A percentile compares a stretch with the other conserved stretches of the same genome.
These are phyloP conservation scores for Chalaropsis ovoidea DNA, from an alignment of 2,329 filamentous ascomycete genomes.

Conservation along the genomic window DNA sequence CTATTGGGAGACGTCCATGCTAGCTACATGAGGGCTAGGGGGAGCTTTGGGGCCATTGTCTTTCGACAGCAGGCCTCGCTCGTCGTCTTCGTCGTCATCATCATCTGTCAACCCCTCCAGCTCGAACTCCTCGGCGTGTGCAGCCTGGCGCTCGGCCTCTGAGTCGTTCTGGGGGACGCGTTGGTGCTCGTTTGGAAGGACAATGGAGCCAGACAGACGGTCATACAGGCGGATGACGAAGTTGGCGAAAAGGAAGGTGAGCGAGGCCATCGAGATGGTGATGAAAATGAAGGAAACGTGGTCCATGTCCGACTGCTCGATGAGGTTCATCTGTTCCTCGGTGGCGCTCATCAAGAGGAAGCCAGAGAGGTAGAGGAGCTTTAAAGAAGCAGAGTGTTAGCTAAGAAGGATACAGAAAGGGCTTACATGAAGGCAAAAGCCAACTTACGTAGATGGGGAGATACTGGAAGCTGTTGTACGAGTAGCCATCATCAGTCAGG, in stretches of 20 bases:
- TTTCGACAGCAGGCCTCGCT: slow-evolving; percentile 28
- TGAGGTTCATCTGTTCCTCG: slow-evolving; percentile 83
- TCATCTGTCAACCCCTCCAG: slow-evolving; percentile 83
- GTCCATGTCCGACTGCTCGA: slow-evolving; percentile 64
- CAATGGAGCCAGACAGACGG: slow-evolving; percentile 38
- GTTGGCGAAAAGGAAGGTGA: slow-evolving; percentile 83
- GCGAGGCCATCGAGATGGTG: slow-evolving; percentile 77
- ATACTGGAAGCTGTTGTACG: slow-evolving; percentile 54
- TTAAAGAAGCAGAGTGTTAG: slow-evolving; percentile 27
- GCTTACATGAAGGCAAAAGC: slow-evolving; percentile 20
- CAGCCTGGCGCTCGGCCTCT: slow-evolving; percentile 48
- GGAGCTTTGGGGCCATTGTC: background rate
- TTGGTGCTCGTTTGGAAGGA: background rate
- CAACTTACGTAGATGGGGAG: slow-evolving; percentile 47
- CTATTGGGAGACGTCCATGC: background rate
- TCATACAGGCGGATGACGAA: slow-evolving; percentile 80
- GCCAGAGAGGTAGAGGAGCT: slow-evolving; percentile 84
- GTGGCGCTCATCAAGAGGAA: slow-evolving; percentile 97
- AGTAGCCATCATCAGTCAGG: slow-evolving; percentile 54
- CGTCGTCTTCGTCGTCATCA: slow-evolving; percentile 59
- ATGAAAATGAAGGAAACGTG: slow-evolving; percentile 90
- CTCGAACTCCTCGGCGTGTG: slow-evolving; percentile 87
- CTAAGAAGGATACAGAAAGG: background rate
- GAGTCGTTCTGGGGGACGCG: slow-evolving; percentile 27
- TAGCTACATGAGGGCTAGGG: background rate